These are phyloP conservation scores for Phanerochaete sordida DNA, from an alignment of 768 basidiomycete species.

Conservation along the genomic window DNA sequence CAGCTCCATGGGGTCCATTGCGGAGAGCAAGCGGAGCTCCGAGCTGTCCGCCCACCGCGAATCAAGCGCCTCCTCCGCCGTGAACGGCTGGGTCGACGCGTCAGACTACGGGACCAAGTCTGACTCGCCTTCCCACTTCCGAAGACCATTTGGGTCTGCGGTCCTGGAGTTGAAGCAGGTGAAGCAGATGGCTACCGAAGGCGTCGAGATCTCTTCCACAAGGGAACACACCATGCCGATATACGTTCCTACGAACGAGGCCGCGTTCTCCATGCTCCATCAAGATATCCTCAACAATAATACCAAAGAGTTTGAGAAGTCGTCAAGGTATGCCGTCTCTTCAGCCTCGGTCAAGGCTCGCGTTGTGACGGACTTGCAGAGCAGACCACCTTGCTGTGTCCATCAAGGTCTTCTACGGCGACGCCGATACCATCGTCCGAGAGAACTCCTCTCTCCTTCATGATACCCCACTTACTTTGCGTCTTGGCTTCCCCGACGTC, in stretches of 20 bases:
- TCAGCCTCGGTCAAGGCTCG: neutral
- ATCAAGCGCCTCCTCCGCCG: neutral
- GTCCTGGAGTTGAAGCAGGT: slow-evolving; percentile 83
- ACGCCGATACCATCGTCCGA: slow-evolving; percentile 63
- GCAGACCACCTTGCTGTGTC: slow-evolving; percentile 87
- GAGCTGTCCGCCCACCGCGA: slow-evolving; percentile 40
- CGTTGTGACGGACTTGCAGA: slow-evolving; percentile 34
- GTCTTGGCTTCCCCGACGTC: slow-evolving; percentile 94
- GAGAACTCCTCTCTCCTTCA: slow-evolving; percentile 85
- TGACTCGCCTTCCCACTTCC: slow-evolving; percentile 49
- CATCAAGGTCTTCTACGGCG: slow-evolving; percentile 85
- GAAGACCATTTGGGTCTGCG: slow-evolving; percentile 95
- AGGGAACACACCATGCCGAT: slow-evolving; percentile 88
- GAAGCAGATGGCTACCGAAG: slow-evolving; percentile 61
- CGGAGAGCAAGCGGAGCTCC: slow-evolving; percentile 51
- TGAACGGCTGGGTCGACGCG: neutral
- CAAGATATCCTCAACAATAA: slow-evolving; percentile 89
- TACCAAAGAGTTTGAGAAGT: slow-evolving; percentile 78
- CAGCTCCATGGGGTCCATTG: slow-evolving; percentile 43
- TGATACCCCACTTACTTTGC: slow-evolving; percentile 76
- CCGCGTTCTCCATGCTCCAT: slow-evolving; percentile 88
- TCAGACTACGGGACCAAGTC: slow-evolving; percentile 5
- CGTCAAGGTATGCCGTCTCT: slow-evolving; percentile 53
- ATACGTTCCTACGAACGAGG: slow-evolving; percentile 77
- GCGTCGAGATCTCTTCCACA: slow-evolving; percentile 56